Conservation (phyloP, 2,329 filamentous ascomycete genomes). For the Fusarium cicatricum region DNA sequence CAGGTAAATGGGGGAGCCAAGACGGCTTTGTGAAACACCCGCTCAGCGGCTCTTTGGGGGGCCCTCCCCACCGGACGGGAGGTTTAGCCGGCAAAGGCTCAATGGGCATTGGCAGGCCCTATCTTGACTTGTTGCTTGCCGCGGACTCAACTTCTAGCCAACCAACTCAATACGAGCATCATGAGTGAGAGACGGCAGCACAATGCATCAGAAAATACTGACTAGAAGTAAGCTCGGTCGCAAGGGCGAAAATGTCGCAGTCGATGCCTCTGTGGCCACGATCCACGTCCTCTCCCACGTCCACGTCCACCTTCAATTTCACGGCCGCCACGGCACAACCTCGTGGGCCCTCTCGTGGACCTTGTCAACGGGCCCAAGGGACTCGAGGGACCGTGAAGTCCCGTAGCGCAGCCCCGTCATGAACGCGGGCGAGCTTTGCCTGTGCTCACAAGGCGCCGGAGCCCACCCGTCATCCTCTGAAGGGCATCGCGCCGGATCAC, state of each 20-base stretch:
- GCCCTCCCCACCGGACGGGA: neutral
- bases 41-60: neutral
- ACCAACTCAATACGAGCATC: neutral
- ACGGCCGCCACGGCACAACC: conserved; percentile 20
- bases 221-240: conserved; percentile 6
- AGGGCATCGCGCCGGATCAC: conserved; percentile 27
- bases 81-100: neutral
- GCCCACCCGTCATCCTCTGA: conserved; percentile 40
- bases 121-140: conserved; percentile 2
- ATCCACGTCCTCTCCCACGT: neutral
- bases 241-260: conserved; percentile 32
- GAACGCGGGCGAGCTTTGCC: conserved; percentile 16
- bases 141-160: conserved; percentile 2
- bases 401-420: conserved; percentile 29
- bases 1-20: neutral
- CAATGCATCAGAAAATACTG: neutral
- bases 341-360: conserved; percentile 30
- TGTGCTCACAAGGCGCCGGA: conserved; percentile 12
- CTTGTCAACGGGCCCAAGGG: conserved; percentile 19
- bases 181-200: conserved; percentile 1
- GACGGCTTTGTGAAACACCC: neutral
- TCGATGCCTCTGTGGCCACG: conserved; percentile 17
- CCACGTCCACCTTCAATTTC: conserved; percentile 7
- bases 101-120: neutral
- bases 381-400: conserved; percentile 27